Evolutionary conservation across 257 asterid species (phyloP), one percentile per base, ranked within the genome.

Genomic region (Cynanchum wilfordii): DNA sequence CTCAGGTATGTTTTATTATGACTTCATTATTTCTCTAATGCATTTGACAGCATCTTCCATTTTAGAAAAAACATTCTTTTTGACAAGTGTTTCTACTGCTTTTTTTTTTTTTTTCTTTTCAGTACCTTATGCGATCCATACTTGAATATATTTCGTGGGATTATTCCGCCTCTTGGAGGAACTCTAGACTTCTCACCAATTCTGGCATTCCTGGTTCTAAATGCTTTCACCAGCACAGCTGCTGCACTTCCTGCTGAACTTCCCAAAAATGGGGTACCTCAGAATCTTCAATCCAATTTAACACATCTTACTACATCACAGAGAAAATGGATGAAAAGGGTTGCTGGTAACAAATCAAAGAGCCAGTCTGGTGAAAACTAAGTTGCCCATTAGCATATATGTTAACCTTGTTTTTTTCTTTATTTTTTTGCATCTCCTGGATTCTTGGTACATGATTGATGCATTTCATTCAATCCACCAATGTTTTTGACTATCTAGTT

Each of bases 101-200:
- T 42, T 42, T 38, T 7, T 0, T 38, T 38, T 38, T 38, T 42
- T 54, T 36, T 22, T 42, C 38, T 80, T 87, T 75, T 76, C 97
- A 94, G 97, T 87, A 91, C 99, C 22, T 30, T 94, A 73, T 94
- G 99, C 30, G 98, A 94, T 71, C 99, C 99, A 11, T 94, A 94
- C 86, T 79, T 91, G 95, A 91, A 94, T 86, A 84, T 94, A 82
- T 91, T 94, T 87, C 94, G 97, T 0, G 97, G 98, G 69, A 70
- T 94, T 76, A 91, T 94, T 74, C 97, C 98, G 60, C 98, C 99
- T 45, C 92, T 91, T 24, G 99, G 99, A 78, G 98, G 99, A 76
- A 83, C 91, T 7, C 86, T 94, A 58, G 99, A 94, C 75, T 84
- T 93, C 50, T 90, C 98, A 1, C 98, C 97, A 0, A 85, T 93